Evolutionary conservation across 257 asterid genomes (phyloP), one percentile per base, ranked within the genome.

Genomic region (Solanum sitiens): DNA sequence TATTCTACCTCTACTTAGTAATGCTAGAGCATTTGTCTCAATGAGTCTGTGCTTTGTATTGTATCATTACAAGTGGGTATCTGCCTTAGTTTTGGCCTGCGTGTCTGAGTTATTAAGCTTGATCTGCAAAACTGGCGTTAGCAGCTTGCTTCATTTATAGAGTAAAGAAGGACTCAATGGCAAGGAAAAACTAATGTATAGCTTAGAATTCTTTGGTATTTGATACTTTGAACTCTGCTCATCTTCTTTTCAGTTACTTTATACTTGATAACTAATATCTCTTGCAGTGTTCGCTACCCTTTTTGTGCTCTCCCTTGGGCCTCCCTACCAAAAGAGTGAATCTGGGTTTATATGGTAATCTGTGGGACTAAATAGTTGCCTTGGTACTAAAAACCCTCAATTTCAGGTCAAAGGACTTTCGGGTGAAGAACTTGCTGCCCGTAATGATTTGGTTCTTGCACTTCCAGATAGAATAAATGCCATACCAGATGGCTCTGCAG

Each of bases 401-500:
- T 87, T 86, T 75, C 95, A 97, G 99, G 95, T 97, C 79, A 95
- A 95, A 92, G 98, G 99, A 39, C 96, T 97, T 86, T 93, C 99
- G 2, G 88, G 94, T 8, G 99, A 97, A 90, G 98, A 97, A 86
- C 93, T 94, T 92, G 89, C 98, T 87, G 94, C 92, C 73, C 99
- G 98, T 37, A 96, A 96, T 87, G 99, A 96, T 90, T 88, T 97
- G 89, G 98, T 92, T 63, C 99, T 95, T 90, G 99, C 97, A 75
- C 91, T 97, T 75, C 99, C 99, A 42, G 98, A 90, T 86, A 92
- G 98, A 93, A 97, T 97, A 91, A 98, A 92, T 90, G 93, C 95
- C 93, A 95, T 97, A 91, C 98, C 98, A 10, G 99, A 97, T 95
- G 99, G 99, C 80, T 92, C 96, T 74, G 92, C 98, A 86, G 89